These are phyloP conservation scores for Metschnikowia dekortorum DNA, from an alignment of 805 yeast species.

Conservation along the genomic window DNA sequence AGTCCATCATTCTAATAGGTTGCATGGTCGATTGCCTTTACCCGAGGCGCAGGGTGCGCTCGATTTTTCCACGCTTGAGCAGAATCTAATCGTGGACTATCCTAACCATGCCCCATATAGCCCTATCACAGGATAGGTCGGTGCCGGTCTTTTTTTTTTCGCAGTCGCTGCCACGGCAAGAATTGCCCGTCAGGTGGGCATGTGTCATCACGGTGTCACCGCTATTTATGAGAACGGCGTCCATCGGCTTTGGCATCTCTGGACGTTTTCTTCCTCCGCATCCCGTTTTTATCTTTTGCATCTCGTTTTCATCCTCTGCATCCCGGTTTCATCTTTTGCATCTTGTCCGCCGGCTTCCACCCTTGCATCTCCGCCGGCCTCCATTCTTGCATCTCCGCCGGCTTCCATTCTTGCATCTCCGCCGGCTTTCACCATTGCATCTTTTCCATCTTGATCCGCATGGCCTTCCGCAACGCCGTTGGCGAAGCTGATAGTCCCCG, in stretches of 20 bases:
- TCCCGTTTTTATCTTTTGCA: too few relatives aligned
- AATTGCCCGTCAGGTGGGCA: conserved; percentile 1
- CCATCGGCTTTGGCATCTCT: neutral
- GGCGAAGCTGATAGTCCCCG: neutral
- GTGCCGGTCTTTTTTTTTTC: conserved; percentile 2
- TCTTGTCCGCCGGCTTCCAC: too few relatives aligned
- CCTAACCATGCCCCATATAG: neutral
- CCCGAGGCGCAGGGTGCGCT: neutral
- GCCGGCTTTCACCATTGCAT: neutral
- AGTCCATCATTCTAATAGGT: neutral
- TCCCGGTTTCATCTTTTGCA: too few relatives aligned
- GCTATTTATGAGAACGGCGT: neutral
- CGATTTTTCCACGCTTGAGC: conserved; percentile 1
- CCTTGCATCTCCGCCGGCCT: too few relatives aligned
- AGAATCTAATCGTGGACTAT: neutral
- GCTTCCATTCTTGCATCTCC: too few relatives aligned
- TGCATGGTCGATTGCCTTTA: conserved; percentile 2
- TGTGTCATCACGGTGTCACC: neutral
- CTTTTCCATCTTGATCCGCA: neutral
- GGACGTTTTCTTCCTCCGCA: neutral
- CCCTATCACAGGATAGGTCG: neutral
- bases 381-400: too few relatives aligned
- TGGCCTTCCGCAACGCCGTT: neutral
- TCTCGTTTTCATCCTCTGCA: too few relatives aligned
- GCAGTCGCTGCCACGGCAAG: neutral